Evolutionary conservation across 2,329 filamentous ascomycete genomes (phyloP), one percentile per base, ranked within the genome.

Genomic region (Cytospora piceicola): DNA sequence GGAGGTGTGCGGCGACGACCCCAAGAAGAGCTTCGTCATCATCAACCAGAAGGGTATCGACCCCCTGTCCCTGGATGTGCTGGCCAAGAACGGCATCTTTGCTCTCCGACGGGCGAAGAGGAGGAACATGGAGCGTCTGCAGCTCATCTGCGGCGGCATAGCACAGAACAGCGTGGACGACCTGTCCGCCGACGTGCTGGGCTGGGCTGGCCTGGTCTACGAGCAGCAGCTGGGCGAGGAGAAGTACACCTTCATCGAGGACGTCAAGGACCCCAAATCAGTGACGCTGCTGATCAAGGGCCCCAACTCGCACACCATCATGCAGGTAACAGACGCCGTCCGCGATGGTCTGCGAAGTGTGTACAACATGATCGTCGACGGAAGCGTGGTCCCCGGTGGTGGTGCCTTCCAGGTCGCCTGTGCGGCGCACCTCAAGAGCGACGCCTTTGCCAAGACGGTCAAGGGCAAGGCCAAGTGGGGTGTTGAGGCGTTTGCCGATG

Each of bases 11-110:
- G 95, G 94, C 34, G 90, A 89, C 72, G 95, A 98, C 74, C 88
- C 90, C 11, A 95, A 92, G 81, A 97, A 98, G 85, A 90, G 91
- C 73, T 99, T 99, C 76, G 95, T 98, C 70, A 90, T 99, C 74
- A 92, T 99, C 80, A 99, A 99, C 83, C 95, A 99, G 80, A 99
- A 99, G 85, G 95, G 95, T 69, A 99, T 99, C 72, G 95, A 99
- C 77, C 95, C 95, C 27, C 84, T 99, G 68, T 97, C 94, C 62
- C 85, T 99, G 71, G 95, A 99, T 73, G 93, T 99, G 15, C 83
- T 99, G 66, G 94, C 95, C 70, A 99, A 99, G 88, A 98, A 99
- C 77, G 94, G 94, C 71, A 99, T 99, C 73, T 88, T 98, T 70
- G 95, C 95, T 61, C 87, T 99, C 69, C 89, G 95, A 74, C 87